Percentiles rank a stretch among this genome's conserved stretches.
Conservation (phyloP, 2,329 filamentous ascomycete genomes). For the Fusarium bactridioides region DNA sequence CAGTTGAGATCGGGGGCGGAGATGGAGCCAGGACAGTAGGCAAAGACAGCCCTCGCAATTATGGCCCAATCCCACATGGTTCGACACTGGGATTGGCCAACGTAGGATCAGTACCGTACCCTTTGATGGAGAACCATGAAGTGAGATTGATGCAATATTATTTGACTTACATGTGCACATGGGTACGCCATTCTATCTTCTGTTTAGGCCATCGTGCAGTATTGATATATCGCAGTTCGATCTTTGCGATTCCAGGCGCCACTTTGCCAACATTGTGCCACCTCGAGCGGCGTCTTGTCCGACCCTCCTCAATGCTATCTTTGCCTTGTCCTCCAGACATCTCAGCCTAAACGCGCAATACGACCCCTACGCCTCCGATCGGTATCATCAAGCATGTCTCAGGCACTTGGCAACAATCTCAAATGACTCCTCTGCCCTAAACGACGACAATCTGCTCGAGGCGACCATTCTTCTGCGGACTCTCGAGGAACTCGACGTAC, state of each 20-base stretch:
- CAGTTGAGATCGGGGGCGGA: not conserved
- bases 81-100: slow-evolving; percentile 14
- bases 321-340: slow-evolving; percentile 64
- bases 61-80: not conserved
- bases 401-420: slow-evolving; percentile 58
- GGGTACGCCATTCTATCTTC: slow-evolving; percentile 21
- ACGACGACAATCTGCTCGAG: slow-evolving; percentile 62
- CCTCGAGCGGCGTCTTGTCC: slow-evolving; percentile 59
- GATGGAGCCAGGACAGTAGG: not conserved
- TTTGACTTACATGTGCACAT: slow-evolving; percentile 42
- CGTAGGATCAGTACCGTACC: slow-evolving; percentile 22
- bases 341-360: slow-evolving; percentile 54
- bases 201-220: not conserved
- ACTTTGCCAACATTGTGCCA: slow-evolving; percentile 64
- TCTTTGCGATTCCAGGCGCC: slow-evolving; percentile 50
- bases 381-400: slow-evolving; percentile 63
- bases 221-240: slow-evolving; percentile 48
- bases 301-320: slow-evolving; percentile 63
- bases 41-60: not conserved
- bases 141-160: slow-evolving; percentile 42
- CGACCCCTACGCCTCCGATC: slow-evolving; percentile 58
- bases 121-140: slow-evolving; percentile 33
- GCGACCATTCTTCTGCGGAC: slow-evolving; percentile 65
- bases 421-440: slow-evolving; percentile 48
- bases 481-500: slow-evolving; percentile 61